Conservation (phyloP, 225 moss, liverwort and hornwort genomes). For the Polytrichum formosum region DNA sequence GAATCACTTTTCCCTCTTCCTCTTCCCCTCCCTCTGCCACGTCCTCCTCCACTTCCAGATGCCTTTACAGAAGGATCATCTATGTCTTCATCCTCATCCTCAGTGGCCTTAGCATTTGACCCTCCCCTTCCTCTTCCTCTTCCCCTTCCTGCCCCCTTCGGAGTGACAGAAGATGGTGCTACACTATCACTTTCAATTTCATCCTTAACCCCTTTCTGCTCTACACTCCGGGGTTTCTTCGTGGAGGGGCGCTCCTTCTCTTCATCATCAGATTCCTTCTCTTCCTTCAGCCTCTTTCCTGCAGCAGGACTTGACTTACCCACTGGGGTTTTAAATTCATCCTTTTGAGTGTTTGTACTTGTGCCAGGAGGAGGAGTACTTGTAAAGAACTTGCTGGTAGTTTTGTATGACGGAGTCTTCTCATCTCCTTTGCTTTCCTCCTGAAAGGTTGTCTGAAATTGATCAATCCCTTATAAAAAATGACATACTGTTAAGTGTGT, state of each 20-base stretch:
- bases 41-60: conserved; percentile 32
- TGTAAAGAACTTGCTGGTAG: conserved; percentile 41
- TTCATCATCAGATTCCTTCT: conserved; percentile 25
- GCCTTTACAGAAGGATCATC: conserved; percentile 32
- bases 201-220: conserved; percentile 1
- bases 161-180: conserved; percentile 4
- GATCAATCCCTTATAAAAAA: not conserved
- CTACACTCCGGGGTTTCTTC: conserved; percentile 42
- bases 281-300: conserved; percentile 39
- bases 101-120: conserved; percentile 15
- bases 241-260: conserved; percentile 29
- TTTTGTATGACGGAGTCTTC: conserved; percentile 19
- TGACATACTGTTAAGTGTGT: not conserved
- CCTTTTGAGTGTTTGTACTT: conserved; percentile 5
- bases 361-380: conserved; percentile 25
- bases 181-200: conserved; percentile 22
- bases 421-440: conserved; percentile 34
- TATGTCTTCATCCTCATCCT: conserved; percentile 31
- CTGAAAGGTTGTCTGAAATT: conserved; percentile 15
- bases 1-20: conserved; percentile 36
- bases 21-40: conserved; percentile 58
- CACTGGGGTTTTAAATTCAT: conserved; percentile 19
- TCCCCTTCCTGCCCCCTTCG: conserved; percentile 15
- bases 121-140: conserved; percentile 35
- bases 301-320: conserved; percentile 27